Base-by-base conservation (phyloP, 2,329 filamentous ascomycete genomes). In the Hymenoscyphus scutula region DNA sequence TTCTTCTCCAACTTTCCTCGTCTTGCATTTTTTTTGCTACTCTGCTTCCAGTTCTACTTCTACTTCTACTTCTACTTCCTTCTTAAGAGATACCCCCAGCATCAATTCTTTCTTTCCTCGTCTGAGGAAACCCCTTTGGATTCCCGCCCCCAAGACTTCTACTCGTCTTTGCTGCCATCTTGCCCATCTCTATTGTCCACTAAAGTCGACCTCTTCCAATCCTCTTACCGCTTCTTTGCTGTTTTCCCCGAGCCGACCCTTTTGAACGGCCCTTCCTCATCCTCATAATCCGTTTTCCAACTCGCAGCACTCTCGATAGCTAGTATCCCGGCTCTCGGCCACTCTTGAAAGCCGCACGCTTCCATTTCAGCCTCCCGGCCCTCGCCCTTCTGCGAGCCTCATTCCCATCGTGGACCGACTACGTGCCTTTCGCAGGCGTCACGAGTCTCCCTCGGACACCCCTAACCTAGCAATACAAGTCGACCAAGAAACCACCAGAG, bases 401-500 rank as follows among this genome's bases (percentile, higher is more conserved):
- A 59, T 25, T 41, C 59, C 56, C 62, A 55, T 61, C 62, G 70
- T 73, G 68, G 70, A 73, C 56, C 67, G 71, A 64, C 45, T 74
- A 65, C 70, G 70, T 48, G 72, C 68, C 59, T 72, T 73, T 61
- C 66, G 69, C 45, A 68, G 71, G 65, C 71, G 68, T 53, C 68
- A 67, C 61, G 67, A 70, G 65, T 68, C 68, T 53, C 67, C 67
- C 8, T 64, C 67, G 23, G 56, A 65, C 23, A 51, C 67, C 29
- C 54, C 64, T 27, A 59, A 58, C 8, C 27, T 57, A 19, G 38
- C 23, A 10, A 66, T 58, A 1, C 13, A 6, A 63, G 62, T 19
- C 17, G n/a, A 41, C 15, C 62, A 48, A 38, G 65, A 65, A 29
- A 37, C 58, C 41, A 38, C 54, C 41, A 37, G 69, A 68, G 60